Evolutionary conservation across 2,329 filamentous ascomycete genomes (phyloP).

Genomic region (Verticillium nonalfalfae): DNA sequence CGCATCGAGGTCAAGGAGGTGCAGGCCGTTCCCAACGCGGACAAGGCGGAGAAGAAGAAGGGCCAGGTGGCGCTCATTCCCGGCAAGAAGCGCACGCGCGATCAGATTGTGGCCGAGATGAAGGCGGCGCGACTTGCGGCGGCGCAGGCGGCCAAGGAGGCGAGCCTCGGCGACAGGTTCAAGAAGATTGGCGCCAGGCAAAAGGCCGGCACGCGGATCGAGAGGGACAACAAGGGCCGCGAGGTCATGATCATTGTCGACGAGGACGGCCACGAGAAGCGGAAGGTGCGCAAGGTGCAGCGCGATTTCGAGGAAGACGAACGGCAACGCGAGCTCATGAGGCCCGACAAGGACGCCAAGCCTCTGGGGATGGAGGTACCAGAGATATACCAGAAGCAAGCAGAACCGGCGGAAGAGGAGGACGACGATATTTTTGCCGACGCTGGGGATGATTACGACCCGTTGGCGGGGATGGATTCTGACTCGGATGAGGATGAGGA

Average conservation of each 20-base stretch:
- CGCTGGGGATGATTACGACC: slow-evolving; percentile 61
- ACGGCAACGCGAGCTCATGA: slow-evolving; percentile 35
- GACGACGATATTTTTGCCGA: slow-evolving; percentile 62
- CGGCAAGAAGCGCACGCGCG: slow-evolving; percentile 56
- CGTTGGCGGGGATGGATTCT: slow-evolving; percentile 50
- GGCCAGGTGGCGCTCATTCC: slow-evolving; percentile 47
- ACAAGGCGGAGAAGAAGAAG: slow-evolving; percentile 50
- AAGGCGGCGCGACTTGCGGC: slow-evolving; percentile 53
- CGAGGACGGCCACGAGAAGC: slow-evolving; percentile 59
- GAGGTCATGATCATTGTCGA: slow-evolving; percentile 61
- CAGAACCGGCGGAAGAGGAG: slow-evolving; percentile 41
- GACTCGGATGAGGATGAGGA: slow-evolving; percentile 37
- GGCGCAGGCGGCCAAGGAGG: slow-evolving; percentile 47
- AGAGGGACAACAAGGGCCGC: slow-evolving; percentile 53
- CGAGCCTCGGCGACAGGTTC: slow-evolving; percentile 52
- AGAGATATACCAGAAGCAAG: slow-evolving; percentile 45
- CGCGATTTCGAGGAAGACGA: slow-evolving; percentile 24
- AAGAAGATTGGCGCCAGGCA: slow-evolving; percentile 56
- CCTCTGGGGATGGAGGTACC: slow-evolving; percentile 62
- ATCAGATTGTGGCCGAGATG: slow-evolving; percentile 62
- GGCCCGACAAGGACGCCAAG: slow-evolving; percentile 48
- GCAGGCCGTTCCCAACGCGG: slow-evolving; percentile 43
- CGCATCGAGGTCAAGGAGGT: slow-evolving; percentile 49
- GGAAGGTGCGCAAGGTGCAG: slow-evolving; percentile 53
- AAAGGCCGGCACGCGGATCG: slow-evolving; percentile 49